A percentile compares a stretch with the other conserved stretches of the same genome.
Evolutionary conservation across 441 rosid genomes (phyloP).

Genomic region (Croton laevigatus): DNA sequence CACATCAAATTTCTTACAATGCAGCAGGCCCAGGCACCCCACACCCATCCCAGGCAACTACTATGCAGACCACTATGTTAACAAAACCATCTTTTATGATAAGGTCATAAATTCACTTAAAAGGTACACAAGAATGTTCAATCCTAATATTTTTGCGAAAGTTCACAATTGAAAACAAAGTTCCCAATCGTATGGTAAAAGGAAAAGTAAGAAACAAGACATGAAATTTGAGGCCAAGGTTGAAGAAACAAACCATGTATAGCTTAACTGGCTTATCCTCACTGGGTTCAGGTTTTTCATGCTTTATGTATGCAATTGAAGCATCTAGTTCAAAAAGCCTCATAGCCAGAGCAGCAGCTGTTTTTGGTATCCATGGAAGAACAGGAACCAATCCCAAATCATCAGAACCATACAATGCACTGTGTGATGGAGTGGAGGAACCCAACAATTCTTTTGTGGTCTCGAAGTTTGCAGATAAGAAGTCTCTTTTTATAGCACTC

Average conservation of each 20-base stretch:
- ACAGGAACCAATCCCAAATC: conserved; percentile 40
- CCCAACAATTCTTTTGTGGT: conserved; percentile 69
- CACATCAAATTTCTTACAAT: background rate
- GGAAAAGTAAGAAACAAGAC: background rate
- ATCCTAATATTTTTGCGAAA: no score
- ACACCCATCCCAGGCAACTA: background rate
- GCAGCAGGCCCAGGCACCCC: no score
- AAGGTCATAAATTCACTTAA: background rate
- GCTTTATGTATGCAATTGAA: conserved; percentile 51
- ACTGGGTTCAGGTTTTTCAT: conserved; percentile 43
- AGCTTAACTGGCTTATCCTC: conserved; percentile 42
- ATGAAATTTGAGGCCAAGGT: background rate
- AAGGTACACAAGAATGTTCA: background rate
- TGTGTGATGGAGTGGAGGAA: conserved; percentile 18
- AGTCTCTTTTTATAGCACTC: conserved; percentile 66
- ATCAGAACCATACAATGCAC: conserved; percentile 26
- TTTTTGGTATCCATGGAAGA: conserved; percentile 91
- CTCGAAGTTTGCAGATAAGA: conserved; percentile 58
- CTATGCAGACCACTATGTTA: background rate
- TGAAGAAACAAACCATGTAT: conserved; percentile 40
- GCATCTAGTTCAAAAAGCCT: conserved; percentile 86
- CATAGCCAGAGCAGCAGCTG: conserved; percentile 76
- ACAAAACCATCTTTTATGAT: background rate
- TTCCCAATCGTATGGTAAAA: background rate
- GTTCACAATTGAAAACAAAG: background rate